Base-by-base conservation (phyloP, 495 filamentous ascomycete species). In the Penicillium subrubescens region DNA sequence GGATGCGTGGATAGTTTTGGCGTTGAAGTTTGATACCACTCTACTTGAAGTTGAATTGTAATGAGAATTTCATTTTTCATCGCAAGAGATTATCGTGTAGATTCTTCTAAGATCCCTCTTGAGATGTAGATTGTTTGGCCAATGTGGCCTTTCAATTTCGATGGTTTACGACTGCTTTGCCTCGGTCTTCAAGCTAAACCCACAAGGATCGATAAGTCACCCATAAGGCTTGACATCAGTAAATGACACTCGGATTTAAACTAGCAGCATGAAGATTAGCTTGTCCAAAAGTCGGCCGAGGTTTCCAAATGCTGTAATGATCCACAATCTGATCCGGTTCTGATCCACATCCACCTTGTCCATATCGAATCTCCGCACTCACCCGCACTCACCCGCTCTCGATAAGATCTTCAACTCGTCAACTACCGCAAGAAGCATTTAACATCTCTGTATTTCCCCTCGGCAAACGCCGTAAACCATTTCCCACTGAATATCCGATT, bases 371-470 rank as follows among this genome's bases (percentile, higher is more conserved):
- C 41, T 59, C 66, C 66, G 66, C 66, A 65, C 66, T 65, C 63
- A 54, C 60, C 67, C 67, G 67, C 66, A 68, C 66, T 64, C 63
- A 44, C 57, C 66, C 67, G 67, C 67, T 66, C 39, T 34, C 34
- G 60, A 58, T 69, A 60, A 55, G 33, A 56, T 58, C 39, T n/a
- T 2, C 17, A 25, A 34, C n/a, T 12, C 14, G 23, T 10, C 27
- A 12, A 51, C 31, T 0, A 19, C 2, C 10, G 29, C 56, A 19
- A 31, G 21, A 21, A 34, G 17, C 25, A 63, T 33, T 14, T 51
- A 58, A 50, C 21, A 5, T 5, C 33, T 11, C 43, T 19, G 27
- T 15, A 8, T 52, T 17, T 29, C 31, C 21, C 55, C 35, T 60
- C 64, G 67, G 61, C 60, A 48, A 34, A 50, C 59, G 56, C 64